These are phyloP conservation scores for Pythium rishiriense DNA, from an alignment of 352 stramenopile species.

Conservation along the genomic window DNA sequence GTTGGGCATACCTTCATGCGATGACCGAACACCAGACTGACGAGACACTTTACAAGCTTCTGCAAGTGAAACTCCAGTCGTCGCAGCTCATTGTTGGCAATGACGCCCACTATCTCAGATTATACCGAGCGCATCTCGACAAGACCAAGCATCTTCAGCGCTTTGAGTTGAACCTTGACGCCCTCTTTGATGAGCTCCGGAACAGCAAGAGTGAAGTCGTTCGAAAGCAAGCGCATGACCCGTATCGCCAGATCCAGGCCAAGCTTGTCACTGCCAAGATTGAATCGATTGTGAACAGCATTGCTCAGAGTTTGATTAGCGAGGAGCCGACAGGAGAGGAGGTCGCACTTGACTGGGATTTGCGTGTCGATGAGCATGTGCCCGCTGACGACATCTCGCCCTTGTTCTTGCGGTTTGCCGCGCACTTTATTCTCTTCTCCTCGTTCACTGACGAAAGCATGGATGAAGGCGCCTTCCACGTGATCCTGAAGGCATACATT, in stretches of 20 bases:
- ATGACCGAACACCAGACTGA: slow-evolving; percentile 77
- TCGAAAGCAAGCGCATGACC: slow-evolving; percentile 65
- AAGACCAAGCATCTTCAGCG: slow-evolving; percentile 78
- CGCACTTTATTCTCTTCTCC: slow-evolving; percentile 80
- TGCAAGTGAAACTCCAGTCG: slow-evolving; percentile 76
- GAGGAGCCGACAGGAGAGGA: slow-evolving; percentile 19
- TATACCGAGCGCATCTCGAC: slow-evolving; percentile 57
- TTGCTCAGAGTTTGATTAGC: slow-evolving; percentile 58
- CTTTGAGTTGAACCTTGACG: slow-evolving; percentile 65
- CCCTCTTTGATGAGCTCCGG: slow-evolving; percentile 77
- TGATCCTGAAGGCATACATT: slow-evolving; percentile 85
- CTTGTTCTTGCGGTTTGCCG: slow-evolving; percentile 72
- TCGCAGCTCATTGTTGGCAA: slow-evolving; percentile 75
- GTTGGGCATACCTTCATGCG: slow-evolving; percentile 74
- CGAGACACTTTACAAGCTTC: slow-evolving; percentile 60
- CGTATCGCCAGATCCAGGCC: slow-evolving; percentile 74
- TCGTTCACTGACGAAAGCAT: slow-evolving; percentile 67
- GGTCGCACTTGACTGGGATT: slow-evolving; percentile 66
- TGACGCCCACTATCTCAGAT: slow-evolving; percentile 54
- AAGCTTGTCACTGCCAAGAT: slow-evolving; percentile 80
- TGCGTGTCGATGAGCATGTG: slow-evolving; percentile 45
- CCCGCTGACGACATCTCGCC: slow-evolving; percentile 51
- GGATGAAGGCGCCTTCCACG: slow-evolving; percentile 62
- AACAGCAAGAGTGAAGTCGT: slow-evolving; percentile 63
- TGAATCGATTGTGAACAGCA: slow-evolving; percentile 70